Conservation (phyloP, 2,329 filamentous ascomycete genomes). For the Cladorrhinum sp. region DNA sequence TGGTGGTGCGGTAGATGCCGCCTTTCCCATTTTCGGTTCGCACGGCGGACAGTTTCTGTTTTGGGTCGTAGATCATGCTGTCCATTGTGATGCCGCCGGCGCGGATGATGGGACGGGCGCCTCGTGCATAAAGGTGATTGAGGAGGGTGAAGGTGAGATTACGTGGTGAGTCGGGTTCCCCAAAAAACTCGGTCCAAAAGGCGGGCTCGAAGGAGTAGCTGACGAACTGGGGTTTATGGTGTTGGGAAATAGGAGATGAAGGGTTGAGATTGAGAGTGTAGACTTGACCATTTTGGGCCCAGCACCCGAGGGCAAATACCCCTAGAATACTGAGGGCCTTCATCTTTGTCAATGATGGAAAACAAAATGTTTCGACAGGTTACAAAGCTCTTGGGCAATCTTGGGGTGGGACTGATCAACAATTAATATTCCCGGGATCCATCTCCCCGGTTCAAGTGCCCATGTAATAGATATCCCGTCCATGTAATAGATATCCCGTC, state of each 20-base stretch:
- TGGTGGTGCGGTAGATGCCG: constrained; percentile 21
- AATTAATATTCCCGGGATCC: background rate
- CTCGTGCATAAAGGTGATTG: constrained; percentile 21
- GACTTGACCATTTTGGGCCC: constrained; percentile 31
- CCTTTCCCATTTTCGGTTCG: constrained; percentile 22
- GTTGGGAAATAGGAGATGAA: constrained; percentile 17
- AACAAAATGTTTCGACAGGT: background rate
- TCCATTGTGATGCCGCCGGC: constrained; percentile 25
- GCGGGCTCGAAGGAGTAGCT: constrained; percentile 25
- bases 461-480: background rate
- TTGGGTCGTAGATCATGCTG: constrained; percentile 21
- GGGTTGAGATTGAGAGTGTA: constrained; percentile 8
- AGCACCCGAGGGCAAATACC: constrained; percentile 30
- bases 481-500: background rate
- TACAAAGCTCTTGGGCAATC: background rate
- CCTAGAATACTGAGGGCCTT: background rate
- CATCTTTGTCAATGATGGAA: background rate
- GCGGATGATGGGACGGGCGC: constrained; percentile 20
- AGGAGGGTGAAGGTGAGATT: constrained; percentile 22
- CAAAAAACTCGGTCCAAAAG: constrained; percentile 25
- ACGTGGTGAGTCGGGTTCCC: constrained; percentile 18
- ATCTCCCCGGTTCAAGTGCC: background rate
- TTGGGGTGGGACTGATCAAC: background rate
- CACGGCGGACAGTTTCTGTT: constrained; percentile 15
- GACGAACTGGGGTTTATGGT: constrained; percentile 19